A percentile compares a stretch with the other conserved stretches of the same genome.
Conservation (phyloP, 345 rosid genomes). For the Kandelia obovata region DNA sequence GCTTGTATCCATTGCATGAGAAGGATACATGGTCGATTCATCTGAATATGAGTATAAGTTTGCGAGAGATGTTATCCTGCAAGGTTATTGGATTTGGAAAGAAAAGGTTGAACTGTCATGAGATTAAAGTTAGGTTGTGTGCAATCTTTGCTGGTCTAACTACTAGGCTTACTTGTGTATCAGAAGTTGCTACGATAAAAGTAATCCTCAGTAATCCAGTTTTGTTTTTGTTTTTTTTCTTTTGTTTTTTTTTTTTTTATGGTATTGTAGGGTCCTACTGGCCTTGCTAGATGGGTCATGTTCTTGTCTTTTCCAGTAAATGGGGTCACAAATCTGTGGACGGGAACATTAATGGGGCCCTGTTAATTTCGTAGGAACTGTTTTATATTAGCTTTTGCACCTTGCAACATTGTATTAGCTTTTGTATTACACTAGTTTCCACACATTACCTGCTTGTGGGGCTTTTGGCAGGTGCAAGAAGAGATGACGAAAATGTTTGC, state of each 20-base stretch:
- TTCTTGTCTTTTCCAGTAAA: too few species aligned
- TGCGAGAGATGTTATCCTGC: too few species aligned
- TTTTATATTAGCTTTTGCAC: neutral
- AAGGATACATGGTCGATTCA: neutral
- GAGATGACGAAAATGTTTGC: slow-evolving; percentile 19
- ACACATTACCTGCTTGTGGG: neutral
- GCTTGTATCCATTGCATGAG: neutral
- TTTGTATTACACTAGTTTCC: neutral
- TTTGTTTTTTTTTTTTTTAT: too few species aligned
- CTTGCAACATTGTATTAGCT: neutral
- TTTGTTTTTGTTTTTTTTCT: too few species aligned
- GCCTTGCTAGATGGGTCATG: too few species aligned
- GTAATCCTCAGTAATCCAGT: too few species aligned
- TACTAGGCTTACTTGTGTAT: too few species aligned
- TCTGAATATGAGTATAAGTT: too few species aligned
- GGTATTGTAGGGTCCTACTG: too few species aligned
- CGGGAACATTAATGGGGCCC: too few species aligned
- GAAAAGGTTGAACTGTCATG: neutral
- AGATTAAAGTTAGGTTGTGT: neutral
- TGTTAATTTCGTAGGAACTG: neutral
- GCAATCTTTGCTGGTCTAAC: neutral
- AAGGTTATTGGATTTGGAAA: too few species aligned
- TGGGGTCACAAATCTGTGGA: too few species aligned
- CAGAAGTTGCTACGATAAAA: neutral
- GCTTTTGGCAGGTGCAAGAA: slow-evolving; percentile 32